Evolutionary conservation across 495 filamentous ascomycete species (phyloP).

Genomic region (Astrothelium macrocarpum): DNA sequence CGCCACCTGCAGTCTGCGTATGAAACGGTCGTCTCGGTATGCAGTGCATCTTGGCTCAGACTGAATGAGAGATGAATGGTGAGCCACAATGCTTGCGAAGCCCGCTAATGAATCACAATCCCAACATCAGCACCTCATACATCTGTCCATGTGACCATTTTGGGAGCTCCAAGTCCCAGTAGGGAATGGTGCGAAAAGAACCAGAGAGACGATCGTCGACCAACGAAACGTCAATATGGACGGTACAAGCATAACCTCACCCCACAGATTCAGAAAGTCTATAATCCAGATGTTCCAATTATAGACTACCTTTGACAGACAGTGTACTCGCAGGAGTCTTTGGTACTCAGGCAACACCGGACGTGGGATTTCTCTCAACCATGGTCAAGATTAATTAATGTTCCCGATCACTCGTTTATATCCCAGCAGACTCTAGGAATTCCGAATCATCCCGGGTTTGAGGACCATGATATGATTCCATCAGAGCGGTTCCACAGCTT

Average conservation of each 20-base stretch:
- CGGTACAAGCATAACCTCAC: background rate
- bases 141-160: slow-evolving; percentile 5
- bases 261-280: background rate
- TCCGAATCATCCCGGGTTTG: background rate
- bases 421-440: background rate
- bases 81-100: slow-evolving; percentile 1
- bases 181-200: slow-evolving; percentile 1
- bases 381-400: background rate
- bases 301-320: background rate
- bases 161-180: background rate
- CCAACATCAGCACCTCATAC: background rate
- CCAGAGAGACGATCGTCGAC: background rate
- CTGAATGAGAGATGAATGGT: background rate
- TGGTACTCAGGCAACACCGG: too few relatives aligned
- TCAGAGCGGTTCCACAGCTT: background rate
- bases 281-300: background rate
- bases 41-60: background rate
- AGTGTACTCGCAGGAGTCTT: background rate
- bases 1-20: background rate
- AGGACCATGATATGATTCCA: background rate
- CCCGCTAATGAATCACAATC: slow-evolving; percentile 1
- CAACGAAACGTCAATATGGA: background rate
- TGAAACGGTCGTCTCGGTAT: slow-evolving; percentile 4
- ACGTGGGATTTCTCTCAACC: background rate
- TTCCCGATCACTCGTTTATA: background rate